Base-by-base conservation (phyloP, 2,329 filamentous ascomycete genomes). In the Ascochyta koolunga region DNA sequence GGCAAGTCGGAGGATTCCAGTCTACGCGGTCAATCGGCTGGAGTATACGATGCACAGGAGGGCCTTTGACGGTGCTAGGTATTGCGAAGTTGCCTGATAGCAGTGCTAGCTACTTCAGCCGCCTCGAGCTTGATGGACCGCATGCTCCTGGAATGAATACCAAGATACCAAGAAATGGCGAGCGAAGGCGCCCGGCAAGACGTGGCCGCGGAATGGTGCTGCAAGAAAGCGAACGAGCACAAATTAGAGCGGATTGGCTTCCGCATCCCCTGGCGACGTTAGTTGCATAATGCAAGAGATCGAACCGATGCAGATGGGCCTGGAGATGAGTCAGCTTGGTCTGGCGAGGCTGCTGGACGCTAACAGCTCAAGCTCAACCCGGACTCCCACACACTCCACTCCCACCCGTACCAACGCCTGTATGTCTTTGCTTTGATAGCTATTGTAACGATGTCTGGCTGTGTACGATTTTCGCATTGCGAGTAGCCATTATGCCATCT, bases 261-360 rank as follows among this genome's bases (percentile, higher is more conserved):
- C 51, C 51, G 51, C 36, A 33, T 54, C 51, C 51, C 45, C 45
- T 54, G 51, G 51, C 51, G 51, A 50, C 29, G 11, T 54, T 54
- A 50, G 40, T 33, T 46, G 41, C 45, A 54, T 48, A 44, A 44
- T 43, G 44, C 39, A 48, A 45, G 27, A 43, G 38, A 27, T 46
- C 44, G 21, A n/a, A 38, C 40, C 51, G 45, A 45, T 49, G 40
- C 39, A 29, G 27, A 15, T 11, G 27, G 11, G 39, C 6, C 50
- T 37, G 21, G 18, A 16, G 39, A 19, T 41, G 29, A 36, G 36
- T 40, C 45, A 40, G 36, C 44, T 31, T 15, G 29, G 7, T 40
- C 49, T 45, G 35, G 45, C 38, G 38, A 25, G 22, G 21, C 37
- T 40, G 37, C 18, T 32, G 13, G 22, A 32, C 29, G 29, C 25